A percentile compares a stretch with the other conserved stretches of the same genome.
These are phyloP conservation scores for Melanomma pulvis-pyrius DNA, from an alignment of 495 filamentous ascomycete genomes.

Conservation along the genomic window DNA sequence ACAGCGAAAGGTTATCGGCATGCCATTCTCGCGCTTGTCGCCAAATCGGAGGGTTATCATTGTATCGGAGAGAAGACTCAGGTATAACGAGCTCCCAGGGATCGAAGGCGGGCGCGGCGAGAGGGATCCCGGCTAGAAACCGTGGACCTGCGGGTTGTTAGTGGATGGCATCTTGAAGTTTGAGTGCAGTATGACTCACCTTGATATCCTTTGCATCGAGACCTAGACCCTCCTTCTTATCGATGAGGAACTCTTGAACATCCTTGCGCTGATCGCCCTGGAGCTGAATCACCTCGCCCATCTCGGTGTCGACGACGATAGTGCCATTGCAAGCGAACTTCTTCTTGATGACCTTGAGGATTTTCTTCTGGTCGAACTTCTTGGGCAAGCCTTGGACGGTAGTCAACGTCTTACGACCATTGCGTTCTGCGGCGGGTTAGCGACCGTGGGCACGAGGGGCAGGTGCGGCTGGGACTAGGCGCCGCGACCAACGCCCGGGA, in stretches of 20 bases:
- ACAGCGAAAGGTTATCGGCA: conserved; percentile 24
- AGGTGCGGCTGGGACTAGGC: neutral
- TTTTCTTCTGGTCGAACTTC: conserved; percentile 99
- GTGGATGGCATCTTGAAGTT: neutral
- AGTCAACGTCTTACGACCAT: conserved; percentile 99
- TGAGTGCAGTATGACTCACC: conserved; percentile 51
- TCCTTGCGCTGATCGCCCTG: conserved; percentile 99
- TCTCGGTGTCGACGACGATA: conserved; percentile 93
- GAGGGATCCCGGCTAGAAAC: conserved; percentile 58
- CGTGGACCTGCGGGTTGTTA: conserved; percentile 61
- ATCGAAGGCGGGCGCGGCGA: conserved; percentile 36
- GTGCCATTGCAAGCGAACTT: conserved; percentile 99
- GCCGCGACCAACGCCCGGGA: neutral
- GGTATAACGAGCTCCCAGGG: conserved; percentile 5
- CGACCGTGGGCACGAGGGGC: neutral
- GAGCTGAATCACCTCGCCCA: conserved; percentile 99
- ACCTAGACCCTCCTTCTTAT: conserved; percentile 89
- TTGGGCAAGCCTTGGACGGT: conserved; percentile 97
- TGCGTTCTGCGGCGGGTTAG: conserved; percentile 72
- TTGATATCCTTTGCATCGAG: conserved; percentile 97
- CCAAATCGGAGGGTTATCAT: neutral
- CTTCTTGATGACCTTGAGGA: conserved; percentile 99
- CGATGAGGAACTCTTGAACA: conserved; percentile 94
- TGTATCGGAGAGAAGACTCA: neutral
- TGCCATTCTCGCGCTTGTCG: conserved; percentile 6